Evolutionary conservation across 331 rosid genomes (phyloP).

Genomic region (Rosa hybrid): DNA sequence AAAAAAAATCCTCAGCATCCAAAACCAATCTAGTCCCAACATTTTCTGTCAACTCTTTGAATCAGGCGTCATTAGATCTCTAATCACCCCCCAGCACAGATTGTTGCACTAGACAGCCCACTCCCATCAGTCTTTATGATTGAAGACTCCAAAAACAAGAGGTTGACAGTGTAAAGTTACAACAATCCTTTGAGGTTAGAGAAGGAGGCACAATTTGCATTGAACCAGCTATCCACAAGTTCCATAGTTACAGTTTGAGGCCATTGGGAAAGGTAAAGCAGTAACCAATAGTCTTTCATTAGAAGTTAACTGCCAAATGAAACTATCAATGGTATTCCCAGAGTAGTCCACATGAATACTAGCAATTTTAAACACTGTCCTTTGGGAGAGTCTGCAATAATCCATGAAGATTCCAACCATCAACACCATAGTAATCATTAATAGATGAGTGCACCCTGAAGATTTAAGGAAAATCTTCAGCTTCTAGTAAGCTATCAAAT

Average conservation of each 20-base stretch:
- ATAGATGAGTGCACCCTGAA: background rate
- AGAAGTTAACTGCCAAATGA: background rate
- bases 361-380: background rate
- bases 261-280: background rate
- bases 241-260: background rate
- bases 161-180: background rate
- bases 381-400: too few relatives aligned
- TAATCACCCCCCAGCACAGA: background rate
- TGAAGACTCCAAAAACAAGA: background rate
- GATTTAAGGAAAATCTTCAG: background rate
- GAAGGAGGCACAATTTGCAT: background rate
- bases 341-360: background rate
- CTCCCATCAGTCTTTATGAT: background rate
- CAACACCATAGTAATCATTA: background rate
- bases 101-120: too few relatives aligned
- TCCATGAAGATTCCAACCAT: background rate
- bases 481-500: background rate
- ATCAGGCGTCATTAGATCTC: background rate
- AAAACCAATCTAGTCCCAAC: background rate
- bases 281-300: background rate
- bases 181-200: background rate
- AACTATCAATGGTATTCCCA: background rate
- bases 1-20: too few relatives aligned
- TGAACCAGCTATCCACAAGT: background rate
- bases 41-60: background rate